Percentiles rank a stretch among this genome's conserved stretches.
phyloP scores from a whole-genome alignment of 1,139 yeast genomes.

The Scheffersomyces lignicola region DNA sequence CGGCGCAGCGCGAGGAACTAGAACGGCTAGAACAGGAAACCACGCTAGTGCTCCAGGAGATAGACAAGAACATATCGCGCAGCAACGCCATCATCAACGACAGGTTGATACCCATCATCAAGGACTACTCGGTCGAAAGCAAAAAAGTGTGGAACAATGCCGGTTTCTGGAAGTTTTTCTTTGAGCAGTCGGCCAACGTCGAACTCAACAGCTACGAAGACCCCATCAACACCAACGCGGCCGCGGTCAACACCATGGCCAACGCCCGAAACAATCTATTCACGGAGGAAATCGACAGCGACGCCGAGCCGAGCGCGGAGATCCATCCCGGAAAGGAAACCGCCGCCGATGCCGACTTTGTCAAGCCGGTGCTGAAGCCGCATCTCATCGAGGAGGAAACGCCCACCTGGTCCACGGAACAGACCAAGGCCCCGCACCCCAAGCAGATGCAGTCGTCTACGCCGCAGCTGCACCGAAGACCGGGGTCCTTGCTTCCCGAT shows the following conservation, averaged over 20 bases:
- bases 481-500: slow-evolving; percentile 11
- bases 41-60: slow-evolving; percentile 74
- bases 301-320: slow-evolving; percentile 5
- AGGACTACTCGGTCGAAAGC: slow-evolving; percentile 56
- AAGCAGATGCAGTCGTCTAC: slow-evolving; percentile 33
- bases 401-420: slow-evolving; percentile 42
- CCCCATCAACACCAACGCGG: slow-evolving; percentile 24
- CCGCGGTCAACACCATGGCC: slow-evolving; percentile 13
- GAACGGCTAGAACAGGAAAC: slow-evolving; percentile 81
- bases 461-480: slow-evolving; percentile 29
- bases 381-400: slow-evolving; percentile 30
- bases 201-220: slow-evolving; percentile 61
- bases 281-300: slow-evolving; percentile 18
- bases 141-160: slow-evolving; percentile 60
- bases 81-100: slow-evolving; percentile 66
- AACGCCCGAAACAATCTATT: slow-evolving; percentile 16
- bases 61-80: slow-evolving; percentile 67
- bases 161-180: slow-evolving; percentile 72
- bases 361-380: slow-evolving; percentile 23
- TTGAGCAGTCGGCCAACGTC: slow-evolving; percentile 75
- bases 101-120: slow-evolving; percentile 60
- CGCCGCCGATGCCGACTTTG: slow-evolving; percentile 12
- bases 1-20: slow-evolving; percentile 50
- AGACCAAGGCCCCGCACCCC: slow-evolving; percentile 16
- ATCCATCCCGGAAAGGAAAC: slow-evolving; percentile 5